Base-by-base conservation (phyloP, 192 early-diverging fungal genomes). In the Chytriomyces sp. region DNA sequence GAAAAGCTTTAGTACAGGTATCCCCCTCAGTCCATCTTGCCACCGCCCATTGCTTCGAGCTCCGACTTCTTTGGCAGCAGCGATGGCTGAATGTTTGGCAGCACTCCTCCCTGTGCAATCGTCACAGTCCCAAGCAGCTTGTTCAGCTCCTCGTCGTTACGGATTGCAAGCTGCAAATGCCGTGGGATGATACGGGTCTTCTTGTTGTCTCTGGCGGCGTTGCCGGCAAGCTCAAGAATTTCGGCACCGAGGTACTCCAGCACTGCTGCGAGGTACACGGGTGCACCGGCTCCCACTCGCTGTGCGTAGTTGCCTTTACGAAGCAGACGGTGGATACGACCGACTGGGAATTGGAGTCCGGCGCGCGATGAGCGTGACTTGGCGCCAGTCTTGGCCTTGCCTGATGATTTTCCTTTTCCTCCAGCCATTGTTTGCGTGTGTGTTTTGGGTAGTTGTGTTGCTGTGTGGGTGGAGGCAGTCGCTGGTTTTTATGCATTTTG, bases 281-380 rank as follows among this genome's bases (percentile, higher is more conserved):
- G 96, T 50, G 94, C 71, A 77, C 84, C 93, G 77, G 93, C 94
- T 84, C 93, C 94, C 63, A 95, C 91, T 86, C 95, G 91, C 83
- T 91, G 91, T 77, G 96, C 94, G 86, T 96, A 97, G 89, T 95
- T 95, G 65, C 96, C 96, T 84, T 92, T 93, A 82, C 94, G 89
- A 62, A 97, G 89, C 64, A 94, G 90, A 90, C 94, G 93, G 88
- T 97, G 94, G 84, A 97, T 93, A 94, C 96, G 94, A 81, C 94
- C 94, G 80, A 96, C 94, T 78, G 94, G 96, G 92, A 97, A 97
- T 85, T 95, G 94, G 80, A 96, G 93, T 85, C 94, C 96, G 79
- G 94, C 96, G 83, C 92, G 91, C 79, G 91, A 84, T 45, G 94
- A 96, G 77, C 94, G 91, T 68, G 92, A 93, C 85, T 94, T 90